Base-by-base conservation (phyloP, 1,284 basidiomycete species). In the Coniferiporia sulphurascens region DNA sequence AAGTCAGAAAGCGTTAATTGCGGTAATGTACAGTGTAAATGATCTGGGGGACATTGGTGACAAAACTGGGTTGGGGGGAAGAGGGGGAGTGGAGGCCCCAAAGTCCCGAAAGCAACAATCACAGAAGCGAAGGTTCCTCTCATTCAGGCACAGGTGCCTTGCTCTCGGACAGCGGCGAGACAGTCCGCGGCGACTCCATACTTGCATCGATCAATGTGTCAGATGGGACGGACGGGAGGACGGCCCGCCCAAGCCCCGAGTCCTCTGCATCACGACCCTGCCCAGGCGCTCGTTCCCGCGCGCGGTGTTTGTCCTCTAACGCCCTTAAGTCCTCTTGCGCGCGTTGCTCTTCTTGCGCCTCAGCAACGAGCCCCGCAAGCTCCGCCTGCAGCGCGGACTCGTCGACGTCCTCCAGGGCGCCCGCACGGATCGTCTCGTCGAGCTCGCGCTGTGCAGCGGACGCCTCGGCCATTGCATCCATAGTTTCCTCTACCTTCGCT, bases 381-480 rank as follows among this genome's bases (percentile, higher is more conserved):
- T 89, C 85, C 48, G 74, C 78, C 68, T 88, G 83, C 61, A 95
- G 68, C 36, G 85, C 84, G 0, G 71, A 74, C 1, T 87, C 86
- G 56, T 83, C 79, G 3, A 80, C 71, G 2, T 71, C 76, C 0
- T 75, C 75, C n/a, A 77, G 73, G 1, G 85, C 76, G 6, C 84
- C 83, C 21, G 86, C 88, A 54, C 79, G 78, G 54, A 98, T 85
- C 1, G 86, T 85, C 34, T 91, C 83, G 66, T 96, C 89, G 32
- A 97, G 79, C 66, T 97, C 94, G 53, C 78, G 78, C 55, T 92
- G 90, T 67, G 93, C 86, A 0, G 85, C 84, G 62, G 93, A 86
- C 1, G 87, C 89, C 60, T 91, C 88, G 0, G 90, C 85, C 66
- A 98, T 80, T 2, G 86, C 87, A 36, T 95, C 91, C 82, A 97